These are phyloP conservation scores for Staphylotrichum tortipilum DNA, from an alignment of 495 filamentous ascomycete genomes.

Conservation along the genomic window DNA sequence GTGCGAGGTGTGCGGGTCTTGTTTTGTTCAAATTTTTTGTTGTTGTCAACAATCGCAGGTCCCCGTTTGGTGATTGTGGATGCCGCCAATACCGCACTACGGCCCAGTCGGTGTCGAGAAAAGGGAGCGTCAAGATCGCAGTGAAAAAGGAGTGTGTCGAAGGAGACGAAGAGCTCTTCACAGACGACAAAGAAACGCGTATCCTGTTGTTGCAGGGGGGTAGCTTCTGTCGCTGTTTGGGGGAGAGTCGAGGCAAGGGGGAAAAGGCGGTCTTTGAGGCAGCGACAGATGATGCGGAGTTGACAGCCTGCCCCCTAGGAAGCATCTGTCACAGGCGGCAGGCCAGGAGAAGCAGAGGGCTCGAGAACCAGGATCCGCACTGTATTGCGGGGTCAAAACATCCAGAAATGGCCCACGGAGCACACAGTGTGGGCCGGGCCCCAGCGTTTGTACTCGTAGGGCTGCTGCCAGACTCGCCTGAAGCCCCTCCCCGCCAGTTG, in stretches of 20 bases:
- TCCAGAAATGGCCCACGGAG: no score
- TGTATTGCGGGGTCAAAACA: not conserved
- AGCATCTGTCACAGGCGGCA: not conserved
- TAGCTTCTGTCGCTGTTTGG: not conserved
- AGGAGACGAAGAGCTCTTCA: conserved; percentile 3
- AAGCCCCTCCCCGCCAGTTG: no score
- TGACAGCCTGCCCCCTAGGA: conserved; percentile 8
- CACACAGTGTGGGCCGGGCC: no score
- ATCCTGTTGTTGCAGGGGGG: conserved; percentile 4
- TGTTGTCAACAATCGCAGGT: conserved; percentile 29
- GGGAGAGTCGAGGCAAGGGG: conserved; percentile 3
- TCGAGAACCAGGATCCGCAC: not conserved
- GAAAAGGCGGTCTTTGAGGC: conserved; percentile 13
- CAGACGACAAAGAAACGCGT: conserved; percentile 1
- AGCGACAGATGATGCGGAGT: conserved; percentile 13
- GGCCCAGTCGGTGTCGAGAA: not conserved
- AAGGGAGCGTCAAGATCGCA: conserved; percentile 1
- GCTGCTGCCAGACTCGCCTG: no score
- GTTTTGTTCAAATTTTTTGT: conserved; percentile 24
- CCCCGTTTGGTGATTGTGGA: conserved; percentile 16
- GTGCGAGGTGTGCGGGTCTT: conserved; percentile 19
- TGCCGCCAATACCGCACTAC: conserved; percentile 16
- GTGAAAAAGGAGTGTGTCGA: conserved; percentile 19
- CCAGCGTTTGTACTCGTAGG: no score
- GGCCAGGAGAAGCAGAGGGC: no score